phyloP scores from a whole-genome alignment of 2,329 filamentous ascomycete genomes.

The Zasmidium angulare region DNA sequence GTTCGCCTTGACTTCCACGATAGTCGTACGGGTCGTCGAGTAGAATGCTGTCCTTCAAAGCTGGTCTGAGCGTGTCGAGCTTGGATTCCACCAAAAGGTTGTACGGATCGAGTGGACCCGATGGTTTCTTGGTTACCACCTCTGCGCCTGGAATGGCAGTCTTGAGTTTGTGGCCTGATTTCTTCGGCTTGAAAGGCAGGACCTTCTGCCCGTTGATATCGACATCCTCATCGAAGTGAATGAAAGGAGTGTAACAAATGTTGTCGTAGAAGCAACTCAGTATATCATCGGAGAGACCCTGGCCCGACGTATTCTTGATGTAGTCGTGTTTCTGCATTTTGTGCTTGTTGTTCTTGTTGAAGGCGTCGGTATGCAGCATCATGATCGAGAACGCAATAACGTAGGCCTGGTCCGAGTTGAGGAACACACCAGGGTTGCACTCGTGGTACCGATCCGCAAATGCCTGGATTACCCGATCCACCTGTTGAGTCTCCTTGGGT shows the following conservation, averaged over 20 bases:
- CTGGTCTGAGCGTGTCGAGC: conserved; percentile 77
- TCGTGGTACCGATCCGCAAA: conserved; percentile 97
- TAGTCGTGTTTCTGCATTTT: conserved; percentile 98
- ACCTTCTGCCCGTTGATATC: conserved; percentile 75
- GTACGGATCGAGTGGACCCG: conserved; percentile 75
- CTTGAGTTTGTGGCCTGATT: conserved; percentile 61
- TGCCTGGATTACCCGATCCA: conserved; percentile 87
- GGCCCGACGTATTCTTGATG: conserved; percentile 87
- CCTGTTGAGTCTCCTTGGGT: conserved; percentile 96
- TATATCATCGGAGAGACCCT: conserved; percentile 90
- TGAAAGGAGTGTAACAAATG: conserved; percentile 96
- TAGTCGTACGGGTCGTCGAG: conserved; percentile 92
- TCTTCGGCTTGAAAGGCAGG: conserved; percentile 66
- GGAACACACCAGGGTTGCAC: conserved; percentile 95
- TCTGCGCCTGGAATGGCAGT: conserved; percentile 58
- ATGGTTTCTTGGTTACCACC: conserved; percentile 68
- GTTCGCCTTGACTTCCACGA: conserved; percentile 69
- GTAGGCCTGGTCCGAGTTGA: conserved; percentile 89
- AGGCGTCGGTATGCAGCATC: conserved; percentile 96
- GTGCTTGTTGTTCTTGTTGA: conserved; percentile 99
- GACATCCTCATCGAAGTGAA: conserved; percentile 92
- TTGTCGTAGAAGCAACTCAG: conserved; percentile 98
- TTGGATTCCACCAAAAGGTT: conserved; percentile 89
- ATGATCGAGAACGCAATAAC: conserved; percentile 96
- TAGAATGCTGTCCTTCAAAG: conserved; percentile 86